Conservation (phyloP, 2,329 filamentous ascomycete species). For the Emmonsiellopsis sp. region DNA sequence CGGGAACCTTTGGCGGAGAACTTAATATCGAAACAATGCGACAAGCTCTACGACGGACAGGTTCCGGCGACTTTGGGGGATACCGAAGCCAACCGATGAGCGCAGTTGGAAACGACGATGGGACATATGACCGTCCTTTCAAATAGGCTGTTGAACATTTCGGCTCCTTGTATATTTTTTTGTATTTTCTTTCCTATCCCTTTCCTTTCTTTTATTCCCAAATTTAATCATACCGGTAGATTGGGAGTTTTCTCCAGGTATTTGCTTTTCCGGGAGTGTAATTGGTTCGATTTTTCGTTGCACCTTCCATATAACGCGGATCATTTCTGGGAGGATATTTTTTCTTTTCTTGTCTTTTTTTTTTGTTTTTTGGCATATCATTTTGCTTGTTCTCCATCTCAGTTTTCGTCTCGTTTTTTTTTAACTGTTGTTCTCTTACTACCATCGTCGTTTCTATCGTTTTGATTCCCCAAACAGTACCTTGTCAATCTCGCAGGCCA, state of each 20-base stretch:
- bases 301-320: neutral
- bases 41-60: constrained; percentile 76
- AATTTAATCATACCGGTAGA: neutral
- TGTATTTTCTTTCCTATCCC: neutral
- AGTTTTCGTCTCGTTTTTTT: neutral
- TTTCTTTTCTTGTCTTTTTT: neutral
- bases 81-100: constrained; percentile 25
- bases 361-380: neutral
- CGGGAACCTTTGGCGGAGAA: constrained; percentile 49
- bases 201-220: neutral
- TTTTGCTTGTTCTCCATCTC: neutral
- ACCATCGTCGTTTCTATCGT: too few species aligned
- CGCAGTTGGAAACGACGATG: constrained; percentile 25
- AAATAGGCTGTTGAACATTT: constrained; percentile 6
- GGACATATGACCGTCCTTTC: constrained; percentile 19
- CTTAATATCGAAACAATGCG: constrained; percentile 90
- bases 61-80: constrained; percentile 63
- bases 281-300: neutral
- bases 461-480: neutral
- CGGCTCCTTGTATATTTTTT: neutral
- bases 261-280: neutral
- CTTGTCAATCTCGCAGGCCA: neutral
- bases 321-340: neutral
- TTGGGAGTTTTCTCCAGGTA: neutral
- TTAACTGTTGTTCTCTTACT: neutral